Evolutionary conservation across 192 early-diverging fungal genomes (phyloP), one percentile per base, ranked within the genome.

Genomic region (Umbelopsis sp.): DNA sequence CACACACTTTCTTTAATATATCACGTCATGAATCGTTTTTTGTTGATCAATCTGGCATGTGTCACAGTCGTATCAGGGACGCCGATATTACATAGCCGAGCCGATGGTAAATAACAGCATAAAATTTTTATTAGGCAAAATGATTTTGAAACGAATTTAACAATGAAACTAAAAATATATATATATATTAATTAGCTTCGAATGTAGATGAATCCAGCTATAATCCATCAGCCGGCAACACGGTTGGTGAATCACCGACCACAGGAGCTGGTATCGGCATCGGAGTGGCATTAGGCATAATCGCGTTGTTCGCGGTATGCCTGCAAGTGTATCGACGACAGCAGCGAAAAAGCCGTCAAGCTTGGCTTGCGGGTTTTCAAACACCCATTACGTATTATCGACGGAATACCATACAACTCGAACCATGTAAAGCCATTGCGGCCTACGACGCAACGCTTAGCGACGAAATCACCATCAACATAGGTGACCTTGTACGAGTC

Each of bases 91-190:
- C 37, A 41, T 41, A 41, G 37, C 37, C 21, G 55, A 61, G 55
- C 27, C 11, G 30, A 61, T 35, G 55, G 55, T 61, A 61, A 61
- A 13, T 10, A 18, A 6, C 5, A 41, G n/a, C 5, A 10, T 4
- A 41, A 41, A 41, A 41, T 30, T 30, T 30, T 30, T 30, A 30
- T 30, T 30, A 30, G 27, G 27, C 27, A 41, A 41, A 41, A 41
- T 9, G 10, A 41, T 41, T 10, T 41, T 37, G 7, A 30, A 30
- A 58, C 13, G 21, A 52, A 52, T 10, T 41, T 41, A 61, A 61
- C 55, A 61, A 61, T 61, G 55, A 61, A 61, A 61, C 55, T 61
- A 61, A 61, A 52, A 2, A 52, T 25, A 9, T 22, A 50, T 50
- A 2, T 33, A 35, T 61, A 35, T 61, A 30, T 30, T 15, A 35